A percentile compares a stretch with the other conserved stretches of the same genome.
Evolutionary conservation across 2,329 filamentous ascomycete species (phyloP).

Genomic region (Talaromyces pinophilus): DNA sequence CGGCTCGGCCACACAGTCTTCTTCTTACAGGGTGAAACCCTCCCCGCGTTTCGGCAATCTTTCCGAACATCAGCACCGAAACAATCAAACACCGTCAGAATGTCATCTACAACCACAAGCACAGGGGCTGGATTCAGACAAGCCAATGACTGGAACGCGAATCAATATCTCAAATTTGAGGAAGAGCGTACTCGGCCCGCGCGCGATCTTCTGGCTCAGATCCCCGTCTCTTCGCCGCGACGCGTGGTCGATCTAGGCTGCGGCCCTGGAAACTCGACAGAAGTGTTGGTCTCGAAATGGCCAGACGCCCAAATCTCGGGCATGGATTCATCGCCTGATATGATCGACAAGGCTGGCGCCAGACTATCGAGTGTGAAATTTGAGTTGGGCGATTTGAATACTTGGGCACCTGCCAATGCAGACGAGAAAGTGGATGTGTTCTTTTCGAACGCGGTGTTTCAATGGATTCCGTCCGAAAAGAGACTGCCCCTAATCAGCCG

Average conservation of each 20-base stretch:
- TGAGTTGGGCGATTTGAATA: constrained; percentile 48
- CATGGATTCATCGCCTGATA: constrained; percentile 58
- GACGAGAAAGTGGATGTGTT: constrained; percentile 45
- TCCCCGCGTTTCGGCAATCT: constrained; percentile 17
- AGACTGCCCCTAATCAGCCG: constrained; percentile 49
- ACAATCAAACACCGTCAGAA: not conserved
- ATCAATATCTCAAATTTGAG: constrained; percentile 59
- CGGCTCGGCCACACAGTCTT: not conserved
- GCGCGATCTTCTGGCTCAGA: constrained; percentile 54
- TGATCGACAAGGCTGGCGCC: constrained; percentile 54
- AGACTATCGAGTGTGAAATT: constrained; percentile 50
- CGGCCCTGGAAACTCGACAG: constrained; percentile 61
- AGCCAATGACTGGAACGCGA: constrained; percentile 54
- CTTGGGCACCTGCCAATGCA: constrained; percentile 37
- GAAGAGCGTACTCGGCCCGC: constrained; percentile 56
- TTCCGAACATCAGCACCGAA: constrained; percentile 5
- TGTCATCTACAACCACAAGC: constrained; percentile 10
- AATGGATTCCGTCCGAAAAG: constrained; percentile 52
- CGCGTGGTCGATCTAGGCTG: constrained; percentile 61
- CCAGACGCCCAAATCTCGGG: constrained; percentile 52
- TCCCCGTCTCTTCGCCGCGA: constrained; percentile 45
- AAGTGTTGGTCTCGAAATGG: constrained; percentile 51
- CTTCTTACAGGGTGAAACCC: not conserved
- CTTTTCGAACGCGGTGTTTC: constrained; percentile 61
- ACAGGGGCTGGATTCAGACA: constrained; percentile 10